Conservation (phyloP, 306 rosid species). For the Gastrolobium villosum region DNA sequence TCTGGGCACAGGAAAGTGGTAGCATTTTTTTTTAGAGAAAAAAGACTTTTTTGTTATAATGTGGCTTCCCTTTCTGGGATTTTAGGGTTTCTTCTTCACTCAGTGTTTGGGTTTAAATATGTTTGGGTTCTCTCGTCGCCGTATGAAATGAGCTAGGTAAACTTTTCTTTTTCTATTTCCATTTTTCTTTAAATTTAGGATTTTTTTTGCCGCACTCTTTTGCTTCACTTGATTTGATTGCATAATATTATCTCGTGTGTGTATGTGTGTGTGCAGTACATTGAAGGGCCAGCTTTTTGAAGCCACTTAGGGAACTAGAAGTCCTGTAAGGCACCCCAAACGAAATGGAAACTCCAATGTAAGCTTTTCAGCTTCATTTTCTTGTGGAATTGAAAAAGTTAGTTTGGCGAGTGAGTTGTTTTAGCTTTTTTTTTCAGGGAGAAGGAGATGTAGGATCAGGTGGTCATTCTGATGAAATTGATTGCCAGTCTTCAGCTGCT, state of each 20-base stretch:
- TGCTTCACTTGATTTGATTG: neutral
- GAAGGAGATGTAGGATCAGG: slow-evolving; percentile 65
- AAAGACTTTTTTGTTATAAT: slow-evolving; percentile 3
- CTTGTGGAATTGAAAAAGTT: neutral
- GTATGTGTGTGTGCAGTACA: slow-evolving; percentile 38
- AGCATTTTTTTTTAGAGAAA: neutral
- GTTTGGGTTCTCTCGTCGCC: slow-evolving; percentile 93
- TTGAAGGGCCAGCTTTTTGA: slow-evolving; percentile 84
- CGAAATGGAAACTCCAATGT: slow-evolving; percentile 69
- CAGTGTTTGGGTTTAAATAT: slow-evolving; percentile 42
- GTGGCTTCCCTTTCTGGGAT: slow-evolving; percentile 14
- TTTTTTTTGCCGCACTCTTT: neutral
- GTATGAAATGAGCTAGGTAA: slow-evolving; percentile 83
- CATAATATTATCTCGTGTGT: no score
- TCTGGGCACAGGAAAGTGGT: neutral
- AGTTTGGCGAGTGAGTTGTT: no score
- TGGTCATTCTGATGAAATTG: slow-evolving; percentile 66
- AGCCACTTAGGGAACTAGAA: slow-evolving; percentile 74
- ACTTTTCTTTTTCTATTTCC: slow-evolving; percentile 6
- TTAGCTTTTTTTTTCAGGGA: slow-evolving; percentile 48
- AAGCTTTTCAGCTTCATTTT: slow-evolving; percentile 32
- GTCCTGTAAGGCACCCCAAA: slow-evolving; percentile 77
- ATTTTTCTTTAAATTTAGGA: neutral
- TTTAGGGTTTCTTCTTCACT: slow-evolving; percentile 40
- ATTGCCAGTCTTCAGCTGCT: slow-evolving; percentile 56